Percentiles rank a stretch among this genome's conserved stretches.
Conservation (phyloP, 305 asterid genomes). For the Solanum hybrid region DNA sequence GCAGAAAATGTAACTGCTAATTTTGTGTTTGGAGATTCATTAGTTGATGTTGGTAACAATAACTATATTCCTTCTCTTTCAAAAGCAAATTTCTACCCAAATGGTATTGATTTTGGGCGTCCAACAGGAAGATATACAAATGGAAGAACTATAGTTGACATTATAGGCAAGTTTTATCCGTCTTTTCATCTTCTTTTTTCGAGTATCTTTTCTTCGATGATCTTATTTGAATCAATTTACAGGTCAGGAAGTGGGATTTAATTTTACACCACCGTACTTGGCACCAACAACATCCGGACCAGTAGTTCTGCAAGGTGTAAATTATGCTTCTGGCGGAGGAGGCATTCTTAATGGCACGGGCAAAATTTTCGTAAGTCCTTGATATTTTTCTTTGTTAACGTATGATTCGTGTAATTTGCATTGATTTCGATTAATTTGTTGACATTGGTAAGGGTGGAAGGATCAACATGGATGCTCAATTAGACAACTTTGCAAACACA, state of each 20-base stretch:
- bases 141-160: slow-evolving; percentile 67
- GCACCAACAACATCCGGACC: slow-evolving; percentile 48
- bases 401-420: background rate
- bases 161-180: slow-evolving; percentile 41
- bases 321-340: slow-evolving; percentile 78
- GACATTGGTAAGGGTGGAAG: slow-evolving; percentile 40
- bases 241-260: slow-evolving; percentile 47
- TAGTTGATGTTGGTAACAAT: slow-evolving; percentile 73
- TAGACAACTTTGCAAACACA: slow-evolving; percentile 64
- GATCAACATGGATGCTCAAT: slow-evolving; percentile 62
- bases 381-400: background rate
- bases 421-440: background rate
- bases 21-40: slow-evolving; percentile 75
- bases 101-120: slow-evolving; percentile 67
- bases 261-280: slow-evolving; percentile 57
- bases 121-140: slow-evolving; percentile 74
- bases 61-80: slow-evolving; percentile 59
- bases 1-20: slow-evolving; percentile 25
- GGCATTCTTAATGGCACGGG: slow-evolving; percentile 67
- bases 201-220: background rate
- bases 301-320: slow-evolving; percentile 45
- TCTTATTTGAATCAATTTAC: background rate
- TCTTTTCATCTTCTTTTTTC: background rate
- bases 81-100: slow-evolving; percentile 56
- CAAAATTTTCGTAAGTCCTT: slow-evolving; percentile 42